Evolutionary conservation across 2,329 filamentous ascomycete species (phyloP).

Genomic region (Teratosphaeria viscida): DNA sequence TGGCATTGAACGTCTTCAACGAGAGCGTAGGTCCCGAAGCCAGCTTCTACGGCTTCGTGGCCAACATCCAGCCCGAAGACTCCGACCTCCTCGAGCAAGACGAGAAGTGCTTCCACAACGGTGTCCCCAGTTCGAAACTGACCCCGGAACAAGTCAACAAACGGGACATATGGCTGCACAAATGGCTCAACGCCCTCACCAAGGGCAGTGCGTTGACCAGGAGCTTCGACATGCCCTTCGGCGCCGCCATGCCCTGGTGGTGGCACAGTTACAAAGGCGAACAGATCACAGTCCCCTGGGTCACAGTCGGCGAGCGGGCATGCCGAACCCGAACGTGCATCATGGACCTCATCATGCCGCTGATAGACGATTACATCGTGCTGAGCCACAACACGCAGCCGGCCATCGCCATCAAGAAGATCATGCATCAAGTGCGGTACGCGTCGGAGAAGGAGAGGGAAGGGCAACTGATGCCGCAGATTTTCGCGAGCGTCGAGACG

Average conservation of each 20-base stretch:
- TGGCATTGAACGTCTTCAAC: slow-evolving; percentile 5
- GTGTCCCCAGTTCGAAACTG: slow-evolving; percentile 3
- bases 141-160: neutral
- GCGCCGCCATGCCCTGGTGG: slow-evolving; percentile 8
- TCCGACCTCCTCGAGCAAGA: neutral
- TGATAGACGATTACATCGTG: slow-evolving; percentile 9
- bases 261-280: slow-evolving; percentile 4
- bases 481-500: slow-evolving; percentile 1
- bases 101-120: slow-evolving; percentile 4
- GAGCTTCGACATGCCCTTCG: slow-evolving; percentile 4
- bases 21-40: slow-evolving; percentile 1
- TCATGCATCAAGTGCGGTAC: slow-evolving; percentile 4
- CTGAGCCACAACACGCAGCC: slow-evolving; percentile 8
- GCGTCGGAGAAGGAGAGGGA: neutral
- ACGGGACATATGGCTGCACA: slow-evolving; percentile 4
- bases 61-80: slow-evolving; percentile 7
- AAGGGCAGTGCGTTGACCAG: slow-evolving; percentile 2
- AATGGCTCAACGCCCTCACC: slow-evolving; percentile 4
- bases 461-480: neutral
- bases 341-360: slow-evolving; percentile 9
- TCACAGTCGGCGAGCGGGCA: neutral
- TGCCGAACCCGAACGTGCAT: slow-evolving; percentile 1
- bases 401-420: neutral
- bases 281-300: slow-evolving; percentile 1
- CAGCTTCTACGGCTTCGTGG: slow-evolving; percentile 8